Evolutionary conservation across 179 eudicot genomes (phyloP).

Genomic region (Silene vulgaris): DNA sequence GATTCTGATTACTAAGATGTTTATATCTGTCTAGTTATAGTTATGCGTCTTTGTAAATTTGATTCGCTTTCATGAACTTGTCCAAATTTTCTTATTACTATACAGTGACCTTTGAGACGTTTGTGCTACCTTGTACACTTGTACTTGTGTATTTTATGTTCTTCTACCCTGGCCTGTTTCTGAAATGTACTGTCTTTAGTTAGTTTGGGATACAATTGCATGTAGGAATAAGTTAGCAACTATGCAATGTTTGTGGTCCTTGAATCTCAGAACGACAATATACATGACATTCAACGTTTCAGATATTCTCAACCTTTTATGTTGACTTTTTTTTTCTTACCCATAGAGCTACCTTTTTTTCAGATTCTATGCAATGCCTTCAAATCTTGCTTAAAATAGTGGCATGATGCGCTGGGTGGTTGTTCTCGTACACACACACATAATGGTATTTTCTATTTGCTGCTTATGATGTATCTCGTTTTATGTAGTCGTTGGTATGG

Average conservation of each 20-base stretch:
- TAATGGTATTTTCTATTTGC: not conserved
- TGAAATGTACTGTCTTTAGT: not conserved
- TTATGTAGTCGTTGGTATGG: conserved; percentile 79
- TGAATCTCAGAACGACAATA: not conserved
- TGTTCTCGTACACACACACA: not conserved
- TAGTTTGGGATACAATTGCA: not conserved
- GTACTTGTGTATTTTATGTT: not conserved
- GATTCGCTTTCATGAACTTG: too few relatives aligned
- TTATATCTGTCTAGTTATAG: too few relatives aligned
- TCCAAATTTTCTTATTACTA: too few relatives aligned
- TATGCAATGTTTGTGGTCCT: not conserved
- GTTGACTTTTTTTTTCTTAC: not conserved
- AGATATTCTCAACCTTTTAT: not conserved
- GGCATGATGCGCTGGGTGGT: not conserved
- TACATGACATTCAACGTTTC: not conserved
- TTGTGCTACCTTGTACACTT: not conserved
- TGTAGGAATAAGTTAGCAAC: not conserved
- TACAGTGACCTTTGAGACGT: too few relatives aligned
- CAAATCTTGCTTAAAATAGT: not conserved
- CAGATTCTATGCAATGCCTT: not conserved
- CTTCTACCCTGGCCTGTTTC: not conserved
- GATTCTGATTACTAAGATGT: too few relatives aligned
- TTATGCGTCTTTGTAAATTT: too few relatives aligned
- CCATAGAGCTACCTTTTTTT: not conserved
- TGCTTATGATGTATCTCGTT: not conserved